Base-by-base conservation (phyloP, 1,284 basidiomycete genomes). In the Cutaneotrichosporon sp. region DNA sequence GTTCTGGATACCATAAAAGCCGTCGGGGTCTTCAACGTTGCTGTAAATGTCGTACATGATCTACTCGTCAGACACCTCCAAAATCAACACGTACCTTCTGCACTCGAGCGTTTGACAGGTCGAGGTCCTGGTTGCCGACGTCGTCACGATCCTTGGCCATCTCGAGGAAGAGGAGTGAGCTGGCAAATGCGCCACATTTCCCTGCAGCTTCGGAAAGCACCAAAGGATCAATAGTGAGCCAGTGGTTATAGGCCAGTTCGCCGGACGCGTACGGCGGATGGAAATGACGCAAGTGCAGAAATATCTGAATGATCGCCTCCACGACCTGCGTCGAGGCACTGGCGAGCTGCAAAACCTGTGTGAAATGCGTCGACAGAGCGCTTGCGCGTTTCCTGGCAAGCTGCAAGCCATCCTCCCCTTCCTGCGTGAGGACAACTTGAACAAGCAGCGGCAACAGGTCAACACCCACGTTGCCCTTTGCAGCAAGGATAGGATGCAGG, bases 1-100 rank as follows among this genome's bases (percentile, higher is more conserved):
- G 26, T 76, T 74, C 57, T 84, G 80, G 57, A 97, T 90, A 2
- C 90, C 91, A 71, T 98, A 98, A 70, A 98, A 98, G 1, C 94
- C 91, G 65, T 98, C 94, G 0, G 93, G 93, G 66, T 98, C 94
- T 66, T 96, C 91, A 54, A 98, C 90, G 66, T 90, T 88, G 58
- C 84, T 85, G 69, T 97, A 98, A 48, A 97, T 90, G 49, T 87
- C 84, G 73, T 93, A 96, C 42, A 97, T 77, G 33, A 92, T 80
- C 73, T 74, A 30, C 7, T 5, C 26, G 26, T 30, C 26, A 30
- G 26, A 5, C 5, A 30, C 5, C 7, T 10, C 10, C 26, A 30
- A 30, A 7, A 10, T 30, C 10, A 10, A 12, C 5, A 51, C 65
- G 53, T 47, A 70, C 72, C 45, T 67, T 63, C 39, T 72, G 70